Evolutionary conservation across 306 rosid genomes (phyloP).

Genomic region (Mimosa pudica): DNA sequence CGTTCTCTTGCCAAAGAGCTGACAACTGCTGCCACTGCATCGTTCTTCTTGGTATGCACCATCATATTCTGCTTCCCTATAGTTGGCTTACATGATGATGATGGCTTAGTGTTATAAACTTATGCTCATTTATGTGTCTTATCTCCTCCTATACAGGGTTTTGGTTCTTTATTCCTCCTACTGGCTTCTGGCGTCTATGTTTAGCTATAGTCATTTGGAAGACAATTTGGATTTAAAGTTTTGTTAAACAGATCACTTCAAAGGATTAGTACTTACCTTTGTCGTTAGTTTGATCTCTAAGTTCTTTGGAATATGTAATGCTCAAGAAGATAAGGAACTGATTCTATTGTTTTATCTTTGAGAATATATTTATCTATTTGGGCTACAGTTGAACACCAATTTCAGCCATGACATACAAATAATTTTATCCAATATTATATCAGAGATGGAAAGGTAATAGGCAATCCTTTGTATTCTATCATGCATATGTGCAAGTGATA

Average conservation of each 20-base stretch:
- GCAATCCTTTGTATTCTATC: too few relatives aligned
- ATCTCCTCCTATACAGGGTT: slow-evolving; percentile 60
- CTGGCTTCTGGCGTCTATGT: slow-evolving; percentile 93
- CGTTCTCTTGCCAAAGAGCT: slow-evolving; percentile 86
- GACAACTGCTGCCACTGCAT: slow-evolving; percentile 77
- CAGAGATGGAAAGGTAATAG: neutral
- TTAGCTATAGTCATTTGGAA: slow-evolving; percentile 48
- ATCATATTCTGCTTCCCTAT: neutral
- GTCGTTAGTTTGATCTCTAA: slow-evolving; percentile 24
- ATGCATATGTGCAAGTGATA: too few relatives aligned
- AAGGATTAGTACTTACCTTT: slow-evolving; percentile 28
- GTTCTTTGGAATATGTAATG: slow-evolving; percentile 35
- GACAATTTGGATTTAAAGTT: slow-evolving; percentile 26
- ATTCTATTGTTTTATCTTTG: slow-evolving; percentile 18
- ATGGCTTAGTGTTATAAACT: slow-evolving; percentile 33
- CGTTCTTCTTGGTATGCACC: slow-evolving; percentile 73
- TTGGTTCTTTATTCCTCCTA: slow-evolving; percentile 91
- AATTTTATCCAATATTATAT: neutral
- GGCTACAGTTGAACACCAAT: neutral
- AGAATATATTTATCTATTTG: neutral
- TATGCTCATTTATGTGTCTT: slow-evolving; percentile 12
- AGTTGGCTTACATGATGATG: slow-evolving; percentile 23
- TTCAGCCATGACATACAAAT: neutral
- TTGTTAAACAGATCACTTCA: slow-evolving; percentile 43
- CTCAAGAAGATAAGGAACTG: slow-evolving; percentile 31